Evolutionary conservation across 345 rosid genomes (phyloP).

Genomic region (Boechera divaricarpa): DNA sequence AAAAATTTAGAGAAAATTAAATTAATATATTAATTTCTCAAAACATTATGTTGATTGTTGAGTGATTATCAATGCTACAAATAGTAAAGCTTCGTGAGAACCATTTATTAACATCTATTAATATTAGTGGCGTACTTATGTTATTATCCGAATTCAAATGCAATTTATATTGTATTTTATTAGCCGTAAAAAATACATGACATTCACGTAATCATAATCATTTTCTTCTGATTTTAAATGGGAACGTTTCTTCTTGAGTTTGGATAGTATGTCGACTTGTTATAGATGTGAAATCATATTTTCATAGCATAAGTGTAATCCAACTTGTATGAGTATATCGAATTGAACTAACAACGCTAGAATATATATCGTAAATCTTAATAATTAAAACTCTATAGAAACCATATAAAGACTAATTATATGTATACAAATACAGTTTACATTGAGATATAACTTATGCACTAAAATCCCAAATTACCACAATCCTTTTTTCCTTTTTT

Average conservation of each 20-base stretch:
- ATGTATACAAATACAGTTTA: conserved; percentile 25
- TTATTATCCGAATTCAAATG: not conserved
- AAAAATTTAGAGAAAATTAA: not conserved
- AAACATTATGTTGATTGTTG: conserved; percentile 3
- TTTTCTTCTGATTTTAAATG: not conserved
- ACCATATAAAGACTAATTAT: conserved; percentile 26
- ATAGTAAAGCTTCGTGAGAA: not conserved
- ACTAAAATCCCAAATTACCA: conserved; percentile 35
- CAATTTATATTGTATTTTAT: not conserved
- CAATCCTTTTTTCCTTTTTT: conserved; percentile 24
- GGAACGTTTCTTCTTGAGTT: conserved; percentile 18
- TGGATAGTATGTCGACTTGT: not conserved
- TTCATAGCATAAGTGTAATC: not conserved
- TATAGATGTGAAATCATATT: not conserved
- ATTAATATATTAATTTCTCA: not conserved
- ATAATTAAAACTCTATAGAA: conserved; percentile 8
- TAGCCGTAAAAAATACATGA: not conserved
- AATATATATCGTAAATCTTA: conserved; percentile 3
- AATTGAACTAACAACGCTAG: conserved; percentile 21
- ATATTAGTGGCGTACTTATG: not conserved
- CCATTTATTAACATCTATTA: not conserved
- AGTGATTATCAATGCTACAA: conserved; percentile 4
- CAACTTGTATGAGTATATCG: not conserved
- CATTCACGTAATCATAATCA: not conserved
- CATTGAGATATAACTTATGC: conserved; percentile 32